phyloP scores from a whole-genome alignment of 306 rosid species.

The Prunus mongolica region DNA sequence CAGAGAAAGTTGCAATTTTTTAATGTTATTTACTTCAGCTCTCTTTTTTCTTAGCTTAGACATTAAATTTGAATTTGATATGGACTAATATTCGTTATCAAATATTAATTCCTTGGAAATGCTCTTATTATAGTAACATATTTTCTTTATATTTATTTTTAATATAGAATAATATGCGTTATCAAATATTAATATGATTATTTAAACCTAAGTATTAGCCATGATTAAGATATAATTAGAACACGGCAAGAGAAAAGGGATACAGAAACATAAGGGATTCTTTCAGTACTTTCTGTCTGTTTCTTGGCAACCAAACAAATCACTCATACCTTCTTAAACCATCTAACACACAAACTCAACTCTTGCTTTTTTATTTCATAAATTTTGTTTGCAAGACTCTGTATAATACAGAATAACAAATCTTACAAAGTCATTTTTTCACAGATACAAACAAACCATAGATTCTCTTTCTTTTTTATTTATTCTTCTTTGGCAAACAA shows the following conservation, averaged over 20 bases:
- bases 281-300: not conserved
- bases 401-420: not conserved
- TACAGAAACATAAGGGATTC: too few relatives aligned
- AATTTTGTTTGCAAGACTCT: not conserved
- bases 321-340: not conserved
- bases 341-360: constrained; percentile 13
- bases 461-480: not conserved
- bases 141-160: too few relatives aligned
- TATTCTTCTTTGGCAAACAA: not conserved
- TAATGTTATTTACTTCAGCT: not conserved
- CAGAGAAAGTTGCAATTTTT: not conserved
- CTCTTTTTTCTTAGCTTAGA: too few relatives aligned
- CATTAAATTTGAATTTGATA: too few relatives aligned
- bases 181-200: too few relatives aligned
- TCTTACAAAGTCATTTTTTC: not conserved
- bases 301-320: not conserved
- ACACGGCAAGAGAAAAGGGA: too few relatives aligned
- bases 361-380: constrained; percentile 4
- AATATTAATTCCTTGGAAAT: too few relatives aligned
- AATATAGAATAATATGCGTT: too few relatives aligned
- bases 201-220: too few relatives aligned
- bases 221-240: too few relatives aligned
- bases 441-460: not conserved
- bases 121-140: too few relatives aligned
- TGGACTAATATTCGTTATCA: too few relatives aligned